Evolutionary conservation across 345 rosid species (phyloP), one percentile per base, ranked within the genome.

Genomic region (Gossypium raimondii): DNA sequence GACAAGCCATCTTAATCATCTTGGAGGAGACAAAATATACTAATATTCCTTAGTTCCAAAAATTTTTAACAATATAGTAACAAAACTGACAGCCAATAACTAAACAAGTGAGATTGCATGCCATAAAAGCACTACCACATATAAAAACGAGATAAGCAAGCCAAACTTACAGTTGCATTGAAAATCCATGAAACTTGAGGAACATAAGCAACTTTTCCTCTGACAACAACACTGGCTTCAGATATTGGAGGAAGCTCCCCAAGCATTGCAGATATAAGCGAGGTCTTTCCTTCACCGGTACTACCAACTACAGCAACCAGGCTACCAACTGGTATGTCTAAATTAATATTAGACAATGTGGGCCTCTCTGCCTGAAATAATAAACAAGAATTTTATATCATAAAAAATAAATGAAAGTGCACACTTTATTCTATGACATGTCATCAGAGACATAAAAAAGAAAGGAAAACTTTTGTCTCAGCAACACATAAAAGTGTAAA

Each of bases 161-260:
- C 44, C 17, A 50, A 79, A 87, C 92, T 82, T 86, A 95, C 99
- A 67, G 99, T 91, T 57, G 97, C 99, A 85, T 95, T 95, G 74
- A 95, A 95, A 81, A 95, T 95, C 99, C 99, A 95, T 17, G 98
- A 95, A 82, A 95, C 86, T 87, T 95, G 99, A 79, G 99, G 94
- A 81, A 95, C 98, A 91, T 95, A 95, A 82, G 98, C 97, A 62
- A 92, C 90, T 9, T 81, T 76, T 84, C 99, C 99, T 89, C 97
- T 88, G 68, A 88, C 79, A 64, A 84, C 82, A 74, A 83, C 97
- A 76, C 78, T 86, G 17, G 94, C 79, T 77, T 89, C 89, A 55
- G 92, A 85, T 57, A 81, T 64, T 34, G 97, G 80, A 76, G 99
- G 97, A 88, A 93, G 93, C 85, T 95, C 99, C 79, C 99, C 98